These are phyloP conservation scores for Davidsoniella eucalypti DNA, from an alignment of 2,329 filamentous ascomycete genomes.

Conservation along the genomic window DNA sequence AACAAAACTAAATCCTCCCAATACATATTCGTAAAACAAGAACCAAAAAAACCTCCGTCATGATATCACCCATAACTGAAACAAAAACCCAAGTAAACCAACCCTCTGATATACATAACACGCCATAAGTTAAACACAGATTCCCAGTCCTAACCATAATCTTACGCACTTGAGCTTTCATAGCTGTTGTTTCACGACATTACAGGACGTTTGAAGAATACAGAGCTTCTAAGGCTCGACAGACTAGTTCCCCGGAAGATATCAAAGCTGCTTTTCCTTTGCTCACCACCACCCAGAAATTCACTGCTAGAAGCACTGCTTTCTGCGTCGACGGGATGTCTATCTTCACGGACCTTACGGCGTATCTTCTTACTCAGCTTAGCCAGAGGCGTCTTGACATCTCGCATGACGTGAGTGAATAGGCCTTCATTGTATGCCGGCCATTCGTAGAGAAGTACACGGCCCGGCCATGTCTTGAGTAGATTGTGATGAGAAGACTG, in stretches of 20 bases:
- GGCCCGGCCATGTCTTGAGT: constrained; percentile 7
- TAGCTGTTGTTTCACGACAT: not conserved
- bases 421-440: constrained; percentile 4
- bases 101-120: not conserved
- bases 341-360: not conserved
- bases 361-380: constrained; percentile 1
- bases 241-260: constrained; percentile 4
- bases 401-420: not conserved
- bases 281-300: not conserved
- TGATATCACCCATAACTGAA: not conserved
- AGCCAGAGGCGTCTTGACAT: constrained; percentile 3
- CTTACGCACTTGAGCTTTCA: not conserved
- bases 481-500: constrained; percentile 9
- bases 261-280: constrained; percentile 4
- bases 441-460: constrained; percentile 11
- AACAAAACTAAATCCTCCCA: too few relatives aligned
- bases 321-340: not conserved
- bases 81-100: not conserved
- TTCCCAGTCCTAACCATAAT: not conserved
- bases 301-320: not conserved
- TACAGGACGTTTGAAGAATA: not conserved
- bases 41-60: not conserved
- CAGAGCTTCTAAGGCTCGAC: not conserved
- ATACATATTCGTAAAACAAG: not conserved
- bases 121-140: not conserved